Conservation (phyloP, 2,329 filamentous ascomycete species). For the Nigrospora osmanthi region DNA sequence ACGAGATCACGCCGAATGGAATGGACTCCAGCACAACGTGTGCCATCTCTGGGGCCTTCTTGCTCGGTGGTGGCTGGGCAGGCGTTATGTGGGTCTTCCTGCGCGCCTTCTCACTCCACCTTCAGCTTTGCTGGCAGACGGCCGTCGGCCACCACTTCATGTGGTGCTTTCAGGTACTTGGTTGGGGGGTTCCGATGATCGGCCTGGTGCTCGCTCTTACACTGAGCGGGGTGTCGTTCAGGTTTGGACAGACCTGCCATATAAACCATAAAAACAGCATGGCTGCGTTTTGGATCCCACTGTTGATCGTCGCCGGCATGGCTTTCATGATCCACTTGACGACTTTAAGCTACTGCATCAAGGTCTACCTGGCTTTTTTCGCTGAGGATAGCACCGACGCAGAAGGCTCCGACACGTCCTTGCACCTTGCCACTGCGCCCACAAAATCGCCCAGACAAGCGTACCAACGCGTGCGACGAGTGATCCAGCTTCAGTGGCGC, state of each 20-base stretch:
- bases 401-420: conserved; percentile 54
- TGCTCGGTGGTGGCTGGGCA: conserved; percentile 78
- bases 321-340: conserved; percentile 61
- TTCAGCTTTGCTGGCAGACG: conserved; percentile 97
- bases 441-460: conserved; percentile 77
- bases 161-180: conserved; percentile 69
- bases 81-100: conserved; percentile 88
- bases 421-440: conserved; percentile 51
- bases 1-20: conserved; percentile 86
- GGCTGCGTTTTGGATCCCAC: conserved; percentile 81
- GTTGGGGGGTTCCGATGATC: conserved; percentile 76
- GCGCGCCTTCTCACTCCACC: conserved; percentile 81
- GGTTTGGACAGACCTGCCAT: conserved; percentile 86
- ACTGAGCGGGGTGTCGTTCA: conserved; percentile 86
- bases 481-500: conserved; percentile 89
- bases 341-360: conserved; percentile 80
- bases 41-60: conserved; percentile 77
- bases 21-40: conserved; percentile 79
- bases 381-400: conserved; percentile 64
- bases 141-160: conserved; percentile 85
- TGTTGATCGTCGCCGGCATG: conserved; percentile 57
- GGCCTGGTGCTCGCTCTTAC: conserved; percentile 70
- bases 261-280: conserved; percentile 85
- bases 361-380: conserved; percentile 83
- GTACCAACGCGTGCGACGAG: conserved; percentile 76